A percentile compares a stretch with the other conserved stretches of the same genome.
phyloP scores from a whole-genome alignment of 169 alveolate species.

The Plasmodium malariae region DNA sequence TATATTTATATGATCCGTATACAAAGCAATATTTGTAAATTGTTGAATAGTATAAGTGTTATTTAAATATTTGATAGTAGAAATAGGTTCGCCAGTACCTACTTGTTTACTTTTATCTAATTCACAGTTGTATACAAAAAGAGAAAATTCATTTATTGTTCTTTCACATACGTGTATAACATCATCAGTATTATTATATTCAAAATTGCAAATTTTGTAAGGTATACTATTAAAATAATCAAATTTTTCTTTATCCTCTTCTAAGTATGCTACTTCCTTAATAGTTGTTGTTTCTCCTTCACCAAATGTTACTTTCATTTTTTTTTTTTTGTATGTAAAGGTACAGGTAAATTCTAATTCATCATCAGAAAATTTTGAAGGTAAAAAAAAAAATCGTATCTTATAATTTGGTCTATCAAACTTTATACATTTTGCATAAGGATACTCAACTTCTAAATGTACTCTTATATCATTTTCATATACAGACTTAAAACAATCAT shows the following conservation, averaged over 20 bases:
- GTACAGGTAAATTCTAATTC: constrained; percentile 21
- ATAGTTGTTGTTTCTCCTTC: background rate
- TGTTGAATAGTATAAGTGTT: background rate
- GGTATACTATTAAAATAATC: constrained; percentile 41
- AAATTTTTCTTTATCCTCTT: constrained; percentile 7
- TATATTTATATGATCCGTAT: constrained; percentile 34
- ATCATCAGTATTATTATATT: background rate
- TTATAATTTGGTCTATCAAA: constrained; percentile 37
- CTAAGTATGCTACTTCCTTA: background rate
- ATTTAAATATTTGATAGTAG: constrained; percentile 19
- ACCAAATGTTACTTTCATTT: constrained; percentile 29
- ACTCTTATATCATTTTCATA: constrained; percentile 14
- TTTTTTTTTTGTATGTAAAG: constrained; percentile 24
- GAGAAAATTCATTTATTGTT: constrained; percentile 44
- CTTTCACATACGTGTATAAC: constrained; percentile 48
- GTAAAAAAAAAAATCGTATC: constrained; percentile 16
- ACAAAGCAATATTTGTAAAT: constrained; percentile 18
- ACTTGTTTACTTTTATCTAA: background rate
- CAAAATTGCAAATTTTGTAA: constrained; percentile 37
- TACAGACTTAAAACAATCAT: constrained; percentile 31
- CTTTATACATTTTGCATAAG: constrained; percentile 19
- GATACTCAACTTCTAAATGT: constrained; percentile 15
- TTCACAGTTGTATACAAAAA: constrained; percentile 48
- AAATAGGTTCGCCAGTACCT: background rate
- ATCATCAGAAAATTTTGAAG: constrained; percentile 4